phyloP scores from a whole-genome alignment of 106 monocot species.

The Dendrobium huoshanense region DNA sequence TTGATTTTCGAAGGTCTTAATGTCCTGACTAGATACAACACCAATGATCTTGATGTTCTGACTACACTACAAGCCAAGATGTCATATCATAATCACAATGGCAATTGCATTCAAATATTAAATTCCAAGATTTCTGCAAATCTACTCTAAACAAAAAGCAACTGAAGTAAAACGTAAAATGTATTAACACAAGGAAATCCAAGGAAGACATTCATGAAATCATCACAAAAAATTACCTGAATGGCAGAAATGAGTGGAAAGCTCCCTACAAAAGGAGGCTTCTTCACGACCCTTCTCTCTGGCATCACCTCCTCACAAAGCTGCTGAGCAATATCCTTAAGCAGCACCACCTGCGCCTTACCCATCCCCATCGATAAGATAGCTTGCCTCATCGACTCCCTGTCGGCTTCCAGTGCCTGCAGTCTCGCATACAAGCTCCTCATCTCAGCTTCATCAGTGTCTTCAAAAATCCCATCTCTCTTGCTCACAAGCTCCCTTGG shows the following conservation, averaged over 20 bases:
- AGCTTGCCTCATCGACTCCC: constrained; percentile 26
- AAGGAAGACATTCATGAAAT: no score
- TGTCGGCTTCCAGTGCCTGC: constrained; percentile 28
- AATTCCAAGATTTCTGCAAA: no score
- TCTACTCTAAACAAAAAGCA: no score
- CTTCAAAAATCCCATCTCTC: background rate
- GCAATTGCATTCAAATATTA: no score
- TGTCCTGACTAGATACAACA: no score
- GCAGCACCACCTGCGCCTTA: constrained; percentile 16
- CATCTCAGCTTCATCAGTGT: constrained; percentile 16
- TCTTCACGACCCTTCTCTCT: constrained; percentile 12
- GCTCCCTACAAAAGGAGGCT: constrained; percentile 3
- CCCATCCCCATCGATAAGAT: constrained; percentile 20
- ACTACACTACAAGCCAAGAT: no score
- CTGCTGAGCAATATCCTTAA: constrained; percentile 27
- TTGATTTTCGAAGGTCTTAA: no score
- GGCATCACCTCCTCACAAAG: constrained; percentile 13
- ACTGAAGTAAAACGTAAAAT: no score
- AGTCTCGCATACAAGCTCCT: constrained; percentile 22
- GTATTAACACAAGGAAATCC: no score
- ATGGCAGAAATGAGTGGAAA: constrained; percentile 11
- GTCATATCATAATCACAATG: no score
- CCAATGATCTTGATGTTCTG: no score
- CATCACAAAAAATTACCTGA: constrained; percentile 17
- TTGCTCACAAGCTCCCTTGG: constrained; percentile 9